These are phyloP conservation scores for Paulownia fortunei DNA, from an alignment of 257 asterid genomes.

Conservation along the genomic window DNA sequence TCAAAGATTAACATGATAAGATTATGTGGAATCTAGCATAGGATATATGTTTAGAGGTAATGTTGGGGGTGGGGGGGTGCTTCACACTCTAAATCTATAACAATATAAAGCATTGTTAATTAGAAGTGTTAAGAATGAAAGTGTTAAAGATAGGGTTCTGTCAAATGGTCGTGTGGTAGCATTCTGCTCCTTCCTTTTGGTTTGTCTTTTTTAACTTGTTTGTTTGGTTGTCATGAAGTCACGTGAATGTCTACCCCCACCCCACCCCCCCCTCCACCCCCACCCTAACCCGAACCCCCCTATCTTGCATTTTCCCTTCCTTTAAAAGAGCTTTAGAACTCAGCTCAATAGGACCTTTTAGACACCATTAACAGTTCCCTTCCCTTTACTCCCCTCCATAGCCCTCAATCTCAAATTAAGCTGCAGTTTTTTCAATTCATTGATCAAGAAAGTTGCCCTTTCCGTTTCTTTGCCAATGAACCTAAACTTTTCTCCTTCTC, in stretches of 20 bases:
- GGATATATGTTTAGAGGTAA: not conserved
- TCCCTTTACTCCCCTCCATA: not conserved
- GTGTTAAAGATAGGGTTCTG: conserved; percentile 68
- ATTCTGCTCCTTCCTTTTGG: conserved; percentile 50
- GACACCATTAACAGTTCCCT: not conserved
- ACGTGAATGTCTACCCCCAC: conserved; percentile 52
- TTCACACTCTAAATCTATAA: not conserved
- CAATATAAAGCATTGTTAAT: not conserved
- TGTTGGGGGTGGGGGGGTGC: not conserved
- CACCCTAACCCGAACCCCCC: not conserved
- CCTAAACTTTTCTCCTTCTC: conserved; percentile 35
- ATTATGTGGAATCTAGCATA: not conserved
- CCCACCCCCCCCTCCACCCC: not conserved
- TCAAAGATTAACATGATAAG: not conserved
- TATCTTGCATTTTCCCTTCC: conserved; percentile 19
- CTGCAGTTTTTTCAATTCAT: not conserved
- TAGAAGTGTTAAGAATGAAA: conserved; percentile 11
- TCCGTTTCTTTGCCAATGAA: too few relatives aligned
- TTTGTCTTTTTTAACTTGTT: conserved; percentile 45
- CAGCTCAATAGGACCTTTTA: conserved; percentile 40
- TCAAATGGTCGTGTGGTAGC: conserved; percentile 70
- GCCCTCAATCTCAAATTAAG: not conserved
- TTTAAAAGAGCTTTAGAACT: conserved; percentile 35
- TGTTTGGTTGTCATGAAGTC: conserved; percentile 48
- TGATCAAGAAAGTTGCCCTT: conserved; percentile 15